Conservation (phyloP, 768 basidiomycete species). For the Boletus rubescentipes region DNA sequence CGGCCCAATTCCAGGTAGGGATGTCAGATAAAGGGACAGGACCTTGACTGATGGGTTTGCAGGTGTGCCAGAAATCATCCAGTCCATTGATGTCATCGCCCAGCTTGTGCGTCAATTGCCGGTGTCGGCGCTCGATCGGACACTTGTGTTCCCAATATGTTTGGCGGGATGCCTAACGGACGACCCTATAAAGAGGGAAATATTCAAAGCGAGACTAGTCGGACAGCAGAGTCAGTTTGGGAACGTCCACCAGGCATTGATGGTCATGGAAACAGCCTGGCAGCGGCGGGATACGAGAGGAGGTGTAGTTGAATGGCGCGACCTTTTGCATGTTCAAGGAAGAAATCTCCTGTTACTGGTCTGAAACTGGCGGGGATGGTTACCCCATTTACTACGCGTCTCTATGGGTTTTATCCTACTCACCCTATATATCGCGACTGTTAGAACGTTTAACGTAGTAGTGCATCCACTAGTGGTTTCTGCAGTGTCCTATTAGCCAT, state of each 20-base stretch:
- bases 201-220: constrained; percentile 57
- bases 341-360: constrained; percentile 30
- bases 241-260: constrained; percentile 55
- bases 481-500: constrained; percentile 13
- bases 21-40: not conserved
- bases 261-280: constrained; percentile 70
- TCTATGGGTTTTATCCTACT: constrained; percentile 15
- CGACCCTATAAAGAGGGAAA: constrained; percentile 54
- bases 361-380: constrained; percentile 16
- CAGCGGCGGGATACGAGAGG: constrained; percentile 59
- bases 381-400: not conserved
- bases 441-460: constrained; percentile 13
- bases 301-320: constrained; percentile 57
- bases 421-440: constrained; percentile 15
- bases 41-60: constrained; percentile 12
- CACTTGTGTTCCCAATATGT: constrained; percentile 70
- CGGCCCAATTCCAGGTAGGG: constrained; percentile 66
- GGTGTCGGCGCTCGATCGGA: constrained; percentile 61
- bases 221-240: constrained; percentile 57
- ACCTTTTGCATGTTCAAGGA: constrained; percentile 41
- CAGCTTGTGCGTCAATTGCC: constrained; percentile 54
- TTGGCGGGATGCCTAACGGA: constrained; percentile 75
- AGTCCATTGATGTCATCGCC: constrained; percentile 54
- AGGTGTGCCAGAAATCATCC: constrained; percentile 73
- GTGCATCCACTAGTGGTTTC: constrained; percentile 13